Conservation (phyloP, 495 filamentous ascomycete species). For the Penicillium ucsense region DNA sequence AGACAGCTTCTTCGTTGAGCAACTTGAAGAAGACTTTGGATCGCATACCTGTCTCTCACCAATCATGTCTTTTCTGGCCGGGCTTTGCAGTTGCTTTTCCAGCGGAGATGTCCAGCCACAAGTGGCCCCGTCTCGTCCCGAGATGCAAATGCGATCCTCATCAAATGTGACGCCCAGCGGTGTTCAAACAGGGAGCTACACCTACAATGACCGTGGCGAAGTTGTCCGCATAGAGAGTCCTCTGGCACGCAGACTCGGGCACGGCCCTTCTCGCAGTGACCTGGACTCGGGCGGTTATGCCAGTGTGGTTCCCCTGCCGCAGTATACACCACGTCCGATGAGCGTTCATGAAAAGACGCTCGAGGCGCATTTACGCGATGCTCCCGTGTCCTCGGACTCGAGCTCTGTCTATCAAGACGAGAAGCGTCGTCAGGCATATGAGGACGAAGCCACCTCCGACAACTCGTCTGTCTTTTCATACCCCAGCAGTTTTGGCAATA, state of each 20-base stretch:
- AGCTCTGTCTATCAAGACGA: conserved; percentile 16
- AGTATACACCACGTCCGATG: conserved; percentile 33
- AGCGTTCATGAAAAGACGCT: conserved; percentile 37
- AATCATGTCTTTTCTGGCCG: conserved; percentile 22
- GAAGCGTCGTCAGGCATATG: conserved; percentile 22
- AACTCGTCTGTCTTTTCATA: conserved; percentile 36
- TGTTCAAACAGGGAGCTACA: conserved; percentile 39
- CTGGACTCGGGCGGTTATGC: conserved; percentile 23
- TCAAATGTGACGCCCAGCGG: conserved; percentile 20
- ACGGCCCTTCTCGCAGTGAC: conserved; percentile 12
- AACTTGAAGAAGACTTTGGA: background rate
- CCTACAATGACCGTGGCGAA: conserved; percentile 11
- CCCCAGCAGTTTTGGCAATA: conserved; percentile 39
- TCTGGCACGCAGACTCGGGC: conserved; percentile 4
- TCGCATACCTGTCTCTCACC: background rate
- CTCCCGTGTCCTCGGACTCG: conserved; percentile 22
- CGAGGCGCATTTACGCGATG: conserved; percentile 28
- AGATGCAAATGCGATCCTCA: conserved; percentile 10
- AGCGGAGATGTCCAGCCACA: conserved; percentile 7
- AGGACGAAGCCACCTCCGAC: conserved; percentile 28
- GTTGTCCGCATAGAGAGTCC: conserved; percentile 12
- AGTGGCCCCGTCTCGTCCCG: conserved; percentile 1
- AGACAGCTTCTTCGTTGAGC: background rate
- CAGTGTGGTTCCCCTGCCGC: conserved; percentile 28
- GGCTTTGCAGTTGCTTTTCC: conserved; percentile 22